These are phyloP conservation scores for Candida palmyrensis DNA, from an alignment of 805 yeast species.

Conservation along the genomic window DNA sequence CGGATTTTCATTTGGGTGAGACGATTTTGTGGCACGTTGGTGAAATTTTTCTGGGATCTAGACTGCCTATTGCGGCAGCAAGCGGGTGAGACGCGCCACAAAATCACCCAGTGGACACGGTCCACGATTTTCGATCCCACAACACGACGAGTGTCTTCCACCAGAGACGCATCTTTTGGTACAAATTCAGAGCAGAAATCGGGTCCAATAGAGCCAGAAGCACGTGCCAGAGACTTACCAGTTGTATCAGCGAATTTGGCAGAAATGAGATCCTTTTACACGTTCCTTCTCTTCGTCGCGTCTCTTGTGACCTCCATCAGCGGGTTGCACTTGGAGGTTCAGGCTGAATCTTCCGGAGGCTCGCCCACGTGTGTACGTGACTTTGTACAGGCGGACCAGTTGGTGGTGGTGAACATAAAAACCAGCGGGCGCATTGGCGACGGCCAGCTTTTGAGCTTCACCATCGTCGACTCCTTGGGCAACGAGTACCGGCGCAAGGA, in stretches of 20 bases:
- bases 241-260: too few species aligned
- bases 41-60: background rate
- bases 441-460: constrained; percentile 73
- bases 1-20: background rate
- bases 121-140: too few species aligned
- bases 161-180: too few species aligned
- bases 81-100: constrained; percentile 1
- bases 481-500: constrained; percentile 74
- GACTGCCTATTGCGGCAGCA: constrained; percentile 8
- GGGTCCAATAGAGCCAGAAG: too few species aligned
- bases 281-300: constrained; percentile 10
- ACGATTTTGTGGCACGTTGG: background rate
- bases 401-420: constrained; percentile 79
- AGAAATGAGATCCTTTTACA: constrained; percentile 1
- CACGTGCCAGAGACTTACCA: too few species aligned
- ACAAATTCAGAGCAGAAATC: too few species aligned
- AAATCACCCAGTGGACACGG: background rate
- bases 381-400: constrained; percentile 76
- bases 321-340: constrained; percentile 50
- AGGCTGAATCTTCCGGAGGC: constrained; percentile 41
- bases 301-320: constrained; percentile 19
- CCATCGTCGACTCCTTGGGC: constrained; percentile 72
- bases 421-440: constrained; percentile 77
- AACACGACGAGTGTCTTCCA: too few species aligned
- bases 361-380: constrained; percentile 86